These are phyloP conservation scores for Digitaria exilis DNA, from an alignment of 202 grass and related monocot species.

Conservation along the genomic window DNA sequence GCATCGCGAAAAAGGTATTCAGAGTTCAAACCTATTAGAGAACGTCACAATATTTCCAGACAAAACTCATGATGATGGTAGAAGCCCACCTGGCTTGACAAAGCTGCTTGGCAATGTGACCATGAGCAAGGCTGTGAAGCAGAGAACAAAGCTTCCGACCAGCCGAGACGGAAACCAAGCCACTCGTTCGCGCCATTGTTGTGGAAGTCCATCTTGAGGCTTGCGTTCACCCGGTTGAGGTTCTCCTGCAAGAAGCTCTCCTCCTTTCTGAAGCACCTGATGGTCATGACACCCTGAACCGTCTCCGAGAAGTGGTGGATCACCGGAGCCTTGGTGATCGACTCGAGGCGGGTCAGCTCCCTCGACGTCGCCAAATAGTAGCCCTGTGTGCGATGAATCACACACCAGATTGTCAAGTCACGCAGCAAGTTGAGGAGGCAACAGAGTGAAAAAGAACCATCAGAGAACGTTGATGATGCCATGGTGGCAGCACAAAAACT, in stretches of 20 bases:
- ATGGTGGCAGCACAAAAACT: background rate
- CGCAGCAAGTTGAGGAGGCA: too few relatives aligned
- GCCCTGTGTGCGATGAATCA: too few relatives aligned
- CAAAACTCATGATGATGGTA: background rate
- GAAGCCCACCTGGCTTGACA: constrained; percentile 66
- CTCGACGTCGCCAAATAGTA: constrained; percentile 89
- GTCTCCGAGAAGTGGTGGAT: constrained; percentile 99
- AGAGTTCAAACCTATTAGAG: background rate
- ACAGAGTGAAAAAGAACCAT: background rate
- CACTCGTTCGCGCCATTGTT: constrained; percentile 97
- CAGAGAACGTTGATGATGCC: background rate
- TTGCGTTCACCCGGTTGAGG: constrained; percentile 80
- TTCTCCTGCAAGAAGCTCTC: constrained; percentile 74
- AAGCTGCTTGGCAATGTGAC: constrained; percentile 75
- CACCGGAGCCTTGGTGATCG: constrained; percentile 95
- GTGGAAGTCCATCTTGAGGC: constrained; percentile 97
- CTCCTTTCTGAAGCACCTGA: constrained; percentile 91
- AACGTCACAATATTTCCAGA: background rate
- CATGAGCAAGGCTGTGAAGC: constrained; percentile 86
- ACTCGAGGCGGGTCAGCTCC: constrained; percentile 92
- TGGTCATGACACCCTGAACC: constrained; percentile 86
- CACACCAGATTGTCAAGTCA: background rate
- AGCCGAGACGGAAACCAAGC: constrained; percentile 87
- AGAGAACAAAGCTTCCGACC: constrained; percentile 81
- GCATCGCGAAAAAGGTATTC: constrained; percentile 36